Base-by-base conservation (phyloP, 2,329 filamentous ascomycete species). In the Achaetomium macrosporum region DNA sequence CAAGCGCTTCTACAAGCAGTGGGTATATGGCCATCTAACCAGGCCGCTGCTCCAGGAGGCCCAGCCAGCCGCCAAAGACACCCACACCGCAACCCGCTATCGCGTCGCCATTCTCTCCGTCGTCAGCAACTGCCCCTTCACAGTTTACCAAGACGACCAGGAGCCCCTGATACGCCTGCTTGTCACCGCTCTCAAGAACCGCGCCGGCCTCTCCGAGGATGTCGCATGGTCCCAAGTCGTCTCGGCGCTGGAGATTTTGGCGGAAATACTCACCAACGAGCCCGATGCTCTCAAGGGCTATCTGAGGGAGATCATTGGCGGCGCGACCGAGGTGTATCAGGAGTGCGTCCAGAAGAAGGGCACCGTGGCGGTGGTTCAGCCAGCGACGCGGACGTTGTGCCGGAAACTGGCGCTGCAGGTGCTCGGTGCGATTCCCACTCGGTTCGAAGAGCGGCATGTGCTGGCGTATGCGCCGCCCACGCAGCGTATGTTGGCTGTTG, bases 61-160 rank as follows among this genome's bases (percentile, higher is more conserved):
- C 9, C 69, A 74, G 36, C 70, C 71, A 1, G 57, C 47, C 25
- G 61, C 15, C 55, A 63, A 56, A 31, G 58, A 58, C 20, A 50
- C 63, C 43, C 56, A 60, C 16, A 59, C 69, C n/a, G 58, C 68
- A 9, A 57, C 63, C 1, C 75, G 74, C 54, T 74, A 73, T 47
- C 71, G 76, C 30, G 69, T 79, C 29, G 73, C 71, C 2, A 69
- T 76, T 6, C 68, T 83, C 5, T 67, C 74, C 0, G 69, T 78
- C 43, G 66, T 80, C 8, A 74, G 71, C 55, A 72, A 79, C 61
- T 71, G 81, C 53, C 66, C 66, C 16, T 79, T 75, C 48, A 63
- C 70, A 2, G 71, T 80, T 16, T 83, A 79, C 62, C 72, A 79
- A 41, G 72, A 75, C 15, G 78, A 83, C 45, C 66, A 72, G 1